Evolutionary conservation across 768 basidiomycete genomes (phyloP).

Genomic region (Xerocomellus chrysenteron): DNA sequence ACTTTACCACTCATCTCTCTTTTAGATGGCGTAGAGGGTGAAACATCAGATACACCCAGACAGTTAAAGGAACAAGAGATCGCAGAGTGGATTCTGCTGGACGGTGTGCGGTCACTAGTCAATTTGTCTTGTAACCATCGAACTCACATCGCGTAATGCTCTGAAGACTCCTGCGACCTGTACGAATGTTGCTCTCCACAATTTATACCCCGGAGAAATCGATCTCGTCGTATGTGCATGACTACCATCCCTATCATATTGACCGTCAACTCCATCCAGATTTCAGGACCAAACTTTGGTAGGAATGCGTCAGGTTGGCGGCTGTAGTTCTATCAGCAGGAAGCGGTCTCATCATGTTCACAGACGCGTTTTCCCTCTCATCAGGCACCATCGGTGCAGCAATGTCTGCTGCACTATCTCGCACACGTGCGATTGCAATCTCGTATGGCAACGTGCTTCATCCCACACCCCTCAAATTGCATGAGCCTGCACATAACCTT

Average conservation of each 20-base stretch:
- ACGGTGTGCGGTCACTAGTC: conserved; percentile 55
- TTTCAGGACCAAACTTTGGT: conserved; percentile 85
- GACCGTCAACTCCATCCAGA: conserved; percentile 37
- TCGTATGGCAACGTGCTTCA: conserved; percentile 81
- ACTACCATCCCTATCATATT: background rate
- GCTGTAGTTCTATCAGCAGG: background rate
- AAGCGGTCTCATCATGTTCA: conserved; percentile 1
- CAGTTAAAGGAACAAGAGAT: conserved; percentile 74
- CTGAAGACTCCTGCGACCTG: conserved; percentile 87
- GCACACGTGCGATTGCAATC: conserved; percentile 75
- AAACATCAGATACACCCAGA: conserved; percentile 58
- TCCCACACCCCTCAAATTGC: conserved; percentile 58
- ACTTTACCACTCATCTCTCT: background rate
- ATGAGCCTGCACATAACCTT: conserved; percentile 73
- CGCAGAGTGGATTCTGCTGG: conserved; percentile 88
- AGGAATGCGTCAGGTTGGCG: conserved; percentile 75
- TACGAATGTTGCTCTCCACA: conserved; percentile 86
- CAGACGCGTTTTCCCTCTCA: conserved; percentile 84
- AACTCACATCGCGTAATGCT: conserved; percentile 6
- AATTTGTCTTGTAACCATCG: conserved; percentile 4
- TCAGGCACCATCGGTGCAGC: conserved; percentile 94
- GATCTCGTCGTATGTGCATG: conserved; percentile 74
- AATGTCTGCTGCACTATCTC: conserved; percentile 72
- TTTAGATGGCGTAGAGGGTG: conserved; percentile 60
- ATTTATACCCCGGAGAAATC: conserved; percentile 79